A percentile compares a stretch with the other conserved stretches of the same genome.
These are phyloP conservation scores for Garcia nutans DNA, from an alignment of 345 rosid species.

Conservation along the genomic window DNA sequence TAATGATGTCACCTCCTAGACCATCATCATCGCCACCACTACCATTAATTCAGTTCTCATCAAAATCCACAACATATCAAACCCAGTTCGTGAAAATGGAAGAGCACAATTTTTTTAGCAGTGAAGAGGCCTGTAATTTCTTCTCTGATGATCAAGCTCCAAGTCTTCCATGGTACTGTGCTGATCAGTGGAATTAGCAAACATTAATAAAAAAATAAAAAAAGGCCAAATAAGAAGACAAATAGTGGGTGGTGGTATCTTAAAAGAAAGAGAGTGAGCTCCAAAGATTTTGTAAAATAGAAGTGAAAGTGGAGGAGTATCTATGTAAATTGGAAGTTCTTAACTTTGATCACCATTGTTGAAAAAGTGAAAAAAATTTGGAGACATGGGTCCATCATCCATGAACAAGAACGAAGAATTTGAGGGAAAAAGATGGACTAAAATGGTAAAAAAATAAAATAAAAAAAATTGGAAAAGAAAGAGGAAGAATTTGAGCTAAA, in stretches of 20 bases:
- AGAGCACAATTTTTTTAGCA: conserved; percentile 70
- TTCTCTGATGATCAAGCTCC: conserved; percentile 91
- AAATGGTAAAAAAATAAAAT: not conserved
- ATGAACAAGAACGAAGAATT: not conserved
- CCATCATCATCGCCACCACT: conserved; percentile 20
- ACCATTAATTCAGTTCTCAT: conserved; percentile 16
- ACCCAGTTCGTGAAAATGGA: conserved; percentile 75
- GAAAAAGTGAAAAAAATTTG: conserved; percentile 5
- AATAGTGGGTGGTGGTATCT: not conserved
- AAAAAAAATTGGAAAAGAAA: not conserved
- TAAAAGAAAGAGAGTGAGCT: not conserved
- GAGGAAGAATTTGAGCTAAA: not conserved
- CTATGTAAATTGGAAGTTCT: conserved; percentile 9
- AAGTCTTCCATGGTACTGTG: conserved; percentile 71
- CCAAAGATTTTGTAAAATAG: conserved; percentile 15
- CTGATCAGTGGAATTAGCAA: conserved; percentile 49
- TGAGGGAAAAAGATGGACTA: not conserved
- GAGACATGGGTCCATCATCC: conserved; percentile 4
- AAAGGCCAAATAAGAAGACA: not conserved
- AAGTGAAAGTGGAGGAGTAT: conserved; percentile 3
- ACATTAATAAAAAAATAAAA: not conserved
- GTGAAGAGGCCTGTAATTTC: conserved; percentile 75
- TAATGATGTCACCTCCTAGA: conserved; percentile 29
- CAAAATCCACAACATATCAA: conserved; percentile 25
- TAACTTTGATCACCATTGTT: conserved; percentile 8